phyloP scores from a whole-genome alignment of 2,329 filamentous ascomycete species.

The Penicillium sp. region DNA sequence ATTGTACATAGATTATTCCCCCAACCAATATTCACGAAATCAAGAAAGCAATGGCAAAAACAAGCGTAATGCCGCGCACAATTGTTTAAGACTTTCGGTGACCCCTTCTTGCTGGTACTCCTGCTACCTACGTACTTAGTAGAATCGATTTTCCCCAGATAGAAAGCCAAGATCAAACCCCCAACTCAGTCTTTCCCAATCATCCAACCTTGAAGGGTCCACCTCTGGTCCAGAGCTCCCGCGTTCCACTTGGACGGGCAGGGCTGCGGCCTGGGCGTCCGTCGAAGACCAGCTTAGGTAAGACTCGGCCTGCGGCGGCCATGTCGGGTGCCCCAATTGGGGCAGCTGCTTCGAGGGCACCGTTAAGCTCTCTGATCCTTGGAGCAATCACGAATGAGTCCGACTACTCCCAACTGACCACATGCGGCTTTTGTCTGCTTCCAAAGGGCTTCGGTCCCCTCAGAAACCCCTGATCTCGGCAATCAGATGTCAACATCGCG shows the following conservation, averaged over 20 bases:
- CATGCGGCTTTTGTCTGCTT: slow-evolving; percentile 24
- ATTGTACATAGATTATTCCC: slow-evolving; percentile 23
- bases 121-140: too few species aligned
- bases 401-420: slow-evolving; percentile 8
- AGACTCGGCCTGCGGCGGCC: background rate
- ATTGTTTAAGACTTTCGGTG: background rate
- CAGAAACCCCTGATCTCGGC: slow-evolving; percentile 15
- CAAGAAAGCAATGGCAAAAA: slow-evolving; percentile 10
- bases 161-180: too few species aligned
- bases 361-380: background rate
- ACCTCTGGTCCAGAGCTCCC: too few species aligned
- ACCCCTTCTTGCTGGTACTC: too few species aligned
- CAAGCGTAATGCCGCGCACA: background rate
- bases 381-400: slow-evolving; percentile 1
- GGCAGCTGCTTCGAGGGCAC: background rate
- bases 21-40: slow-evolving; percentile 8
- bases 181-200: too few species aligned
- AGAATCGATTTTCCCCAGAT: too few species aligned
- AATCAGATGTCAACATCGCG: slow-evolving; percentile 18
- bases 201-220: too few species aligned
- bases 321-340: too few species aligned
- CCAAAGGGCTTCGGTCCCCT: slow-evolving; percentile 18
- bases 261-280: too few species aligned
- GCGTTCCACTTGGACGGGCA: too few species aligned
- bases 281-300: slow-evolving; percentile 4